Conservation (phyloP, 139 green algal species). For the Tetraselmis chui region DNA sequence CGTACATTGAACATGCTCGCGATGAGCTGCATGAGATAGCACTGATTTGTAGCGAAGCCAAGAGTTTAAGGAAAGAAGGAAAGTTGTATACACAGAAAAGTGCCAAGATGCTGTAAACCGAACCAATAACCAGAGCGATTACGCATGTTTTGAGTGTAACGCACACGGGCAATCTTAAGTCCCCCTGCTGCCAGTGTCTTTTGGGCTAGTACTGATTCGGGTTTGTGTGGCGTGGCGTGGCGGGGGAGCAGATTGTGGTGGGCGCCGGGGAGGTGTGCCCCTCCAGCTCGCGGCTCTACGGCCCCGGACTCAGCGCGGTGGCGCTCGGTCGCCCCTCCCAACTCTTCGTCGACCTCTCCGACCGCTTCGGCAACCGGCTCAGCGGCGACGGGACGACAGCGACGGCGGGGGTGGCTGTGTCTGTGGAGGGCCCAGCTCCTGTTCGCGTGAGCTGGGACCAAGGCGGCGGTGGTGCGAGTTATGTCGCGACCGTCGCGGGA, state of each 20-base stretch:
- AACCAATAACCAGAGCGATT: too few relatives aligned
- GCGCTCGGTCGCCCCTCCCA: constrained; percentile 18
- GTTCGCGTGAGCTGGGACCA: background rate
- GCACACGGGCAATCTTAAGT: background rate
- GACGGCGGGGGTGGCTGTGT: too few relatives aligned
- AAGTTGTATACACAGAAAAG: constrained; percentile 11
- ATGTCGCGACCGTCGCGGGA: constrained; percentile 10
- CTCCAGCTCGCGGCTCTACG: constrained; percentile 13
- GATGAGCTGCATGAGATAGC: too few relatives aligned
- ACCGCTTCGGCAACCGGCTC: constrained; percentile 21
- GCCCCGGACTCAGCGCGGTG: constrained; percentile 19
- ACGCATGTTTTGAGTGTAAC: too few relatives aligned
- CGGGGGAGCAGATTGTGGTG: constrained; percentile 4
- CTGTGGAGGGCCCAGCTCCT: constrained; percentile 12
- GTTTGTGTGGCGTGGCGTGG: background rate
- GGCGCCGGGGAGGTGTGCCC: constrained; percentile 8
- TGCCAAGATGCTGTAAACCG: background rate
- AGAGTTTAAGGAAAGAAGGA: too few relatives aligned
- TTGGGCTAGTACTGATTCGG: background rate
- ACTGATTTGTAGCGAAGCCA: too few relatives aligned
- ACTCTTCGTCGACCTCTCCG: constrained; percentile 16
- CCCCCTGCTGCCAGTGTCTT: background rate
- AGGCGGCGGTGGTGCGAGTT: background rate
- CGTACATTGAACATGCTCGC: too few relatives aligned
- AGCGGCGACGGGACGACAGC: background rate